Conservation (phyloP, 2,329 filamentous ascomycete genomes). For the Pseudogymnoascus sp. region DNA sequence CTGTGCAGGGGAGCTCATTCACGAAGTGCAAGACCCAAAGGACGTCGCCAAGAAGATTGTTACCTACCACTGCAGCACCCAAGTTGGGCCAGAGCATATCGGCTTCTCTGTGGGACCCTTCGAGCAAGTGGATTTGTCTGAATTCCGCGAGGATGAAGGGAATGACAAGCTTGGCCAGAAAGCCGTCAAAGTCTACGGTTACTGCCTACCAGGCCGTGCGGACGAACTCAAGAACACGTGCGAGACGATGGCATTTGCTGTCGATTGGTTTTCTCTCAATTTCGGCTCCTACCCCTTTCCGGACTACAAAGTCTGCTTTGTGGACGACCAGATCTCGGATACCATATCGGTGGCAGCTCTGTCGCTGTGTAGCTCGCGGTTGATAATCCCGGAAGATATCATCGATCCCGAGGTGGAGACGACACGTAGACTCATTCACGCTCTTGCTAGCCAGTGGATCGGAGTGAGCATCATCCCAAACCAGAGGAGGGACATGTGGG, state of each 20-base stretch:
- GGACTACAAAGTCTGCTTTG: slow-evolving; percentile 87
- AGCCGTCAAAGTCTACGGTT: slow-evolving; percentile 81
- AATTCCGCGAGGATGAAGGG: slow-evolving; percentile 82
- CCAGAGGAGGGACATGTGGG: slow-evolving; percentile 74
- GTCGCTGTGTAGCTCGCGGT: slow-evolving; percentile 75
- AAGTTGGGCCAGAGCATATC: slow-evolving; percentile 77
- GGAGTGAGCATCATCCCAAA: slow-evolving; percentile 87
- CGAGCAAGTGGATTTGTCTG: slow-evolving; percentile 81
- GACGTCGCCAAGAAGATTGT: slow-evolving; percentile 81
- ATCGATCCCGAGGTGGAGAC: slow-evolving; percentile 78
- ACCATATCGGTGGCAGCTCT: slow-evolving; percentile 72
- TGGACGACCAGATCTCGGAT: slow-evolving; percentile 77
- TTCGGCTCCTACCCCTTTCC: slow-evolving; percentile 88
- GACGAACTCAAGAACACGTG: slow-evolving; percentile 83
- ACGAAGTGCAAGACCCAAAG: slow-evolving; percentile 68
- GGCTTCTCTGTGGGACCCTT: slow-evolving; percentile 94
- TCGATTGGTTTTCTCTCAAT: slow-evolving; percentile 84
- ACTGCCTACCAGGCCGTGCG: slow-evolving; percentile 75
- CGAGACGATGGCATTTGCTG: slow-evolving; percentile 70
- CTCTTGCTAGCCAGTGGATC: slow-evolving; percentile 86
- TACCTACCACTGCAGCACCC: slow-evolving; percentile 67
- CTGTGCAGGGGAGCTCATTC: slow-evolving; percentile 80
- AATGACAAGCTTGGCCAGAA: slow-evolving; percentile 85
- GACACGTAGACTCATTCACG: slow-evolving; percentile 71
- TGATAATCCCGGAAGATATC: slow-evolving; percentile 77